Evolutionary conservation across 768 basidiomycete species (phyloP), one percentile per base, ranked within the genome.

Genomic region (Chlorophyllum brunneum): DNA sequence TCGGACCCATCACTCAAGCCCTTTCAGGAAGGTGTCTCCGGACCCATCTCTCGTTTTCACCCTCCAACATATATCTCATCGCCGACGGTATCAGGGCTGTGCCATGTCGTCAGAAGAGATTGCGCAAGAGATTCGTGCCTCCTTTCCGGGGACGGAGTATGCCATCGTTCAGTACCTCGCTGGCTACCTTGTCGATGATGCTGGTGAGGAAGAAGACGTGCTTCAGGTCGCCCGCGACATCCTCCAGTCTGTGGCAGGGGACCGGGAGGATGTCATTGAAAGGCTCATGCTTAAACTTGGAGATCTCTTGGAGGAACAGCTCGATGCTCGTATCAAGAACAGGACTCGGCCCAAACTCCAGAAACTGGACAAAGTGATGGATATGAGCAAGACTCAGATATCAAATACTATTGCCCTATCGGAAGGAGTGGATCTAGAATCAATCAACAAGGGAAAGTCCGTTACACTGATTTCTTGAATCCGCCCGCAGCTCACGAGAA

Each of bases 361-460:
- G 61, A 86, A 89, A 63, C 69, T 93, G 55, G 92, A 93, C 67
- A 88, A 85, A 66, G 86, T 91, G 48, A 82, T 93, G 81, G 86
- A 93, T 60, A 85, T 94, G 80, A 89, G 87, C 73, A 90, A 88
- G 68, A 70, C 83, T 2, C 78, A 83, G 42, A 82, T 92, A 65
- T 91, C 88, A 24, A 86, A 70, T 52, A 92, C 91, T 5, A 86
- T 92, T 56, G 86, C 82, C 4, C 71, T 94, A 42, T 74, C 81
- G 0, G 88, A 92, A 56, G 89, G 89, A 11, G 90, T 94, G 33
- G 92, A 95, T 66, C 73, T 95, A 48, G 91, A 92, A 67, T 90
- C 88, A 33, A 91, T 92, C 48, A 93, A 92, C 71, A 94, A 95
- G 77, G 92, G 88, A 74, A 94, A 94, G 89, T 92, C 74, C 65